A percentile compares a stretch with the other conserved stretches of the same genome.
These are phyloP conservation scores for Rhypophila decipiens DNA, from an alignment of 495 filamentous ascomycete species.

Conservation along the genomic window DNA sequence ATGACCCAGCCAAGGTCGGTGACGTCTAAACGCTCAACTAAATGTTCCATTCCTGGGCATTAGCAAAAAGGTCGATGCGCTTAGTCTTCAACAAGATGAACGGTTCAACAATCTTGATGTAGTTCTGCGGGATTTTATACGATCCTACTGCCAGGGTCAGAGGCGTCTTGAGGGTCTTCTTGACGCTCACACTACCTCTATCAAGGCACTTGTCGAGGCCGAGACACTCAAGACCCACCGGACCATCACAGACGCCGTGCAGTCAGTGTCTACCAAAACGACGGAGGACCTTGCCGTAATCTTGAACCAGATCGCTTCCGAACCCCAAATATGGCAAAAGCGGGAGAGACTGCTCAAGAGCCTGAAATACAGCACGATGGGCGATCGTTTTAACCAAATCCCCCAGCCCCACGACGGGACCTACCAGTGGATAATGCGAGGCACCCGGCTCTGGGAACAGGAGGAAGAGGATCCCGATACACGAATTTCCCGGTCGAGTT, in stretches of 20 bases:
- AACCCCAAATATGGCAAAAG: not conserved
- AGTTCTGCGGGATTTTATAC: not conserved
- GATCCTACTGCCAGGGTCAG: not conserved
- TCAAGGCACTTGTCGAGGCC: not conserved
- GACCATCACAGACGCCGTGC: not conserved
- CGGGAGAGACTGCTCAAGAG: conserved; percentile 12
- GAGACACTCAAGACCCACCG: not conserved
- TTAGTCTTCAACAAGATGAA: not conserved
- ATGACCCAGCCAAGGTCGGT: not conserved
- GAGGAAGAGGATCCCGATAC: not conserved
- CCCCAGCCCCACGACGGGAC: conserved; percentile 17
- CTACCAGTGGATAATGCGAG: conserved; percentile 28
- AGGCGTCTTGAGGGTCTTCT: not conserved
- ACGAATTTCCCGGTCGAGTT: not conserved
- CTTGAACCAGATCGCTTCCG: not conserved
- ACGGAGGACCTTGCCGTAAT: not conserved
- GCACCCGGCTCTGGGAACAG: not conserved
- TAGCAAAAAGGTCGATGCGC: conserved; percentile 4
- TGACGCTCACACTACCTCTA: not conserved
- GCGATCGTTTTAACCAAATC: conserved; percentile 18
- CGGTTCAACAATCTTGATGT: conserved; percentile 1
- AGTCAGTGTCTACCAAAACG: not conserved
- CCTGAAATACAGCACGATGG: conserved; percentile 16
- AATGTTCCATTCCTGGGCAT: not conserved
- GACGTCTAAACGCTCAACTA: not conserved